These are phyloP conservation scores for Sutorius eximius DNA, from an alignment of 1,284 basidiomycete genomes.

Conservation along the genomic window DNA sequence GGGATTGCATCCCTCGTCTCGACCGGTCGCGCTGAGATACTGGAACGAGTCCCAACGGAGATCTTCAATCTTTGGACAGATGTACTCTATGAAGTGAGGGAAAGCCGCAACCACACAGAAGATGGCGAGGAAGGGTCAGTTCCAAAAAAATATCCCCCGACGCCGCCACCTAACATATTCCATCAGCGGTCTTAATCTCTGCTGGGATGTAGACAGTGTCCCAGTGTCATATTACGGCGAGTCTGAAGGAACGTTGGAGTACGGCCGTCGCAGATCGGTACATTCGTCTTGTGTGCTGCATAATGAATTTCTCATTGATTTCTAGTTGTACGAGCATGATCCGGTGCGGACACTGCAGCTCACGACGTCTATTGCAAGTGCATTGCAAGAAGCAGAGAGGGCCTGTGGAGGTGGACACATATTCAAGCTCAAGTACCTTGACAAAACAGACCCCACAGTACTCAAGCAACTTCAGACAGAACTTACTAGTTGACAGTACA, in stretches of 20 bases:
- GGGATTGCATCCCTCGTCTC: conserved; percentile 72
- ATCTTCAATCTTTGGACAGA: conserved; percentile 90
- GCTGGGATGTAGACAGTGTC: conserved; percentile 65
- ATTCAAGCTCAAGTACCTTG: conserved; percentile 61
- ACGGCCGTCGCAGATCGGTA: conserved; percentile 67
- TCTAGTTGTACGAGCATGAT: conserved; percentile 65
- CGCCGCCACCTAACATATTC: neutral
- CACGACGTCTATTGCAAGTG: conserved; percentile 53
- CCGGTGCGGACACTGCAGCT: conserved; percentile 65
- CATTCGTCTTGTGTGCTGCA: conserved; percentile 19
- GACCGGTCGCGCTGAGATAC: conserved; percentile 66
- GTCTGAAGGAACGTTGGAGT: conserved; percentile 66
- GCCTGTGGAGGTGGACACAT: conserved; percentile 52
- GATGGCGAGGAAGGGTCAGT: conserved; percentile 39
- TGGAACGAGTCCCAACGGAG: conserved; percentile 67
- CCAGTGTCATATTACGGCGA: conserved; percentile 57
- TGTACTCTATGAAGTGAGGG: conserved; percentile 84
- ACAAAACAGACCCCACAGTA: conserved; percentile 67
- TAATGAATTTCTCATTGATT: conserved; percentile 10
- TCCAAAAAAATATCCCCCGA: neutral
- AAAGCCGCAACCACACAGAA: conserved; percentile 49
- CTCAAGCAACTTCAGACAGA: conserved; percentile 66
- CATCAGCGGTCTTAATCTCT: conserved; percentile 45
- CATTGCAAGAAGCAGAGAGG: conserved; percentile 61
- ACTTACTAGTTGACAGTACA: conserved; percentile 27